Evolutionary conservation across 169 alveolate species (phyloP), one percentile per base, ranked within the genome.

Genomic region (Babesia ovata): DNA sequence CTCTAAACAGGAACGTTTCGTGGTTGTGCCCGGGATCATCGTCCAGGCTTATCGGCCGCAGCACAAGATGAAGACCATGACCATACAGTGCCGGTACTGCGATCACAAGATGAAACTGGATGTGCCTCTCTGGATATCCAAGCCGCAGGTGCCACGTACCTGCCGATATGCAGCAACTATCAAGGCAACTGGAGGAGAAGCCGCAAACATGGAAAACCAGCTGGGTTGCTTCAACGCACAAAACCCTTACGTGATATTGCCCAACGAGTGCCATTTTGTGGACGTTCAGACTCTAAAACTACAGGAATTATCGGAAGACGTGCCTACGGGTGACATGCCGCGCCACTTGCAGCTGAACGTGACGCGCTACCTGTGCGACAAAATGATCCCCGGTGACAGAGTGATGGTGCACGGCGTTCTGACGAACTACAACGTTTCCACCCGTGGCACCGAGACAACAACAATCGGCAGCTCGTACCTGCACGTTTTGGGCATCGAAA

Each of bases 251-350:
- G 93, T 92, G 7, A 90, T 97, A 17, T 88, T 96, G 12, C 94
- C 99, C 19, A 98, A 96, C 71, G 97, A 97, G 66, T 97, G 99
- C 79, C 93, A 93, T 19, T 97, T 88, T 83, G 95, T 96, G 36
- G 99, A 98, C 84, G 95, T 95, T 36, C 98, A 98, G 91, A 88
- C 94, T 4, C 86, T 97, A 53, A 97, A 97, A 91, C 86, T 98
- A 59, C 98, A 98, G 83, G 99, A 98, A 83, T 93, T 97, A 22
- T 99, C 99, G n/a, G 99, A 98, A 85, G 97, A 95, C 70, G 99
- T 97, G 36, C 96, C 97, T 19, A 87, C 95, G 13, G 97, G 97
- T 19, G 97, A 93, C 66, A 93, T 93, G 97, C 97, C 97, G 13
- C 85, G 95, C 79, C 98, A 70, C 86, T 85, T 92, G 79, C 93